Conservation (phyloP, 371 early-diverging fungal species). For the Apophysomyces ossiformis region DNA sequence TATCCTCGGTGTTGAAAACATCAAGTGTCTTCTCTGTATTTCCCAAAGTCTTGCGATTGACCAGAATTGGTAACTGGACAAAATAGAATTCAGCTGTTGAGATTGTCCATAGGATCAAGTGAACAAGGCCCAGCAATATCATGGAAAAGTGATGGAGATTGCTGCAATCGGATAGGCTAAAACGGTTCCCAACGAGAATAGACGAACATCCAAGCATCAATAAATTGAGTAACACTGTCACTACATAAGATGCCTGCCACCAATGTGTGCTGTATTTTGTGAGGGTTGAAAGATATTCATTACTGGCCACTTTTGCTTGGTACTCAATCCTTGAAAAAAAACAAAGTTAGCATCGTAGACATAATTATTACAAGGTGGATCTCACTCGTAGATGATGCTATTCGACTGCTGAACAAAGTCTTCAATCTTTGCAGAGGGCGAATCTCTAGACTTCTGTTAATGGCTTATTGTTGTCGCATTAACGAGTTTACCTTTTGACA, state of each 20-base stretch:
- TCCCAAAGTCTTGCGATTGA: slow-evolving; percentile 40
- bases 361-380: neutral
- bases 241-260: slow-evolving; percentile 55
- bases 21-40: neutral
- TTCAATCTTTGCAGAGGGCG: slow-evolving; percentile 58
- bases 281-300: slow-evolving; percentile 35
- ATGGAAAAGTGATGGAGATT: slow-evolving; percentile 6
- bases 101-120: slow-evolving; percentile 44
- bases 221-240: slow-evolving; percentile 49
- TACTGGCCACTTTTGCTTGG: slow-evolving; percentile 54
- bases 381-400: slow-evolving; percentile 59
- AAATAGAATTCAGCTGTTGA: slow-evolving; percentile 54
- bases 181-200: slow-evolving; percentile 7
- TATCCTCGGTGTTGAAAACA: neutral
- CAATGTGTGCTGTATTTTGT: slow-evolving; percentile 51
- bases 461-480: neutral
- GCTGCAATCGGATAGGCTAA: neutral
- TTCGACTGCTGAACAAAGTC: slow-evolving; percentile 56
- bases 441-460: slow-evolving; percentile 31
- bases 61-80: slow-evolving; percentile 55
- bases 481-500: slow-evolving; percentile 41
- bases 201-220: slow-evolving; percentile 36
- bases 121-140: slow-evolving; percentile 37
- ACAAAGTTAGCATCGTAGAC: neutral
- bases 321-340: slow-evolving; percentile 42